Conservation (phyloP, 163 green algal species). For the Scenedesmus sp. region DNA sequence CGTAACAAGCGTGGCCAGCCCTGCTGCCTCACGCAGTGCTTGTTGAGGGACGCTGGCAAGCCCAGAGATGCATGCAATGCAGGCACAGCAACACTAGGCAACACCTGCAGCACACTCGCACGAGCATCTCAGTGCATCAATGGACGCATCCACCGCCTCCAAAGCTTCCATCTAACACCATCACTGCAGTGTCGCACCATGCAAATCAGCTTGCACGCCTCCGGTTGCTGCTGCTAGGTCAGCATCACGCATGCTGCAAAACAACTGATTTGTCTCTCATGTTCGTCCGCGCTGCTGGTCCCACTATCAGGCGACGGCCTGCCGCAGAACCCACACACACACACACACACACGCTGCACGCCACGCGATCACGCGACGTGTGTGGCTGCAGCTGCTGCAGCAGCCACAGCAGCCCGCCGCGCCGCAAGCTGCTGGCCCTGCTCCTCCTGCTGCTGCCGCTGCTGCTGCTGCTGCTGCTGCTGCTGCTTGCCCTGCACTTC, state of each 20-base stretch:
- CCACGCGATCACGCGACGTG: background rate
- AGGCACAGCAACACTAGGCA: background rate
- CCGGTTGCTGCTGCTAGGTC: too few species aligned
- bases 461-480: background rate
- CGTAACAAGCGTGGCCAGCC: background rate
- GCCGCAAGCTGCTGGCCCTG: too few species aligned
- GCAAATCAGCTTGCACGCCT: too few species aligned
- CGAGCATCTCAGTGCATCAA: background rate
- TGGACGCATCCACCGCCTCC: too few species aligned
- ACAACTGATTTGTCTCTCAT: too few species aligned
- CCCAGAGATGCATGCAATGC: background rate
- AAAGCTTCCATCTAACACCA: too few species aligned
- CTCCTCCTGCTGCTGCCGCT: slow-evolving; percentile 20
- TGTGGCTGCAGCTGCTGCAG: background rate
- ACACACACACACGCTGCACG: too few species aligned
- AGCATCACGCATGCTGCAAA: too few species aligned
- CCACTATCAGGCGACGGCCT: too few species aligned
- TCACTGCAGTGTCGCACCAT: too few species aligned
- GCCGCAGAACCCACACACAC: background rate
- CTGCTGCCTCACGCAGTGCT: background rate
- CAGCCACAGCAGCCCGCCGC: background rate
- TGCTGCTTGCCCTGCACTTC: background rate
- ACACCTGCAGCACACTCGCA: too few species aligned
- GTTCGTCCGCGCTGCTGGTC: too few species aligned
- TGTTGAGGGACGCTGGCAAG: background rate